Evolutionary conservation across 2,329 filamentous ascomycete genomes (phyloP), one percentile per base, ranked within the genome.

Genomic region (Akanthomyces lecanii): DNA sequence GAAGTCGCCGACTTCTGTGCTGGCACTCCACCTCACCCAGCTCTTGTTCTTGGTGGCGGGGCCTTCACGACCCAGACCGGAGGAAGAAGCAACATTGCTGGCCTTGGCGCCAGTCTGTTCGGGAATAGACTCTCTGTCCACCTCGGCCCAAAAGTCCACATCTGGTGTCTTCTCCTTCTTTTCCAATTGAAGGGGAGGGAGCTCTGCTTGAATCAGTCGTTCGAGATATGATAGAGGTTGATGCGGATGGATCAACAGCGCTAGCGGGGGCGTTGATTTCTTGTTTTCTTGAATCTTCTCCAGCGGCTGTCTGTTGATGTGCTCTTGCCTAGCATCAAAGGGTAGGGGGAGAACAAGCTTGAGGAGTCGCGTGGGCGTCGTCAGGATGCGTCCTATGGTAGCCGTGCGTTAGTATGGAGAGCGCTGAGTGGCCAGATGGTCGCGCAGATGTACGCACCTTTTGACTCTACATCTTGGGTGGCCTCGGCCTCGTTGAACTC

Each of bases 181-280:
- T 10, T 88, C 85, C 54, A 86, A 83, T 1, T 83, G 79, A 1
- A 94, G 79, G 0, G 85, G 85, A 0, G 91, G 90, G 0, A 97
- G 80, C 74, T 97, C 93, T 60, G 91, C 89, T 71, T 97, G 93
- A 53, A 97, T 93, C 3, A 97, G 79, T 10, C 91, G 86, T 73
- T 96, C 91, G 48, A 97, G 86, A 73, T 97, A 96, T 10, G 91
- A 96, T 3, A 97, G 82, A 0, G 93, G 93, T 71, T 97, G 93
- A 66, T 96, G 91, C 0, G 93, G 92, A 69, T 97, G 93, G 0
- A 97, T 83, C 2, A 97, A 85, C 0, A 97, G 82, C 0, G 92
- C 92, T 14, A 97, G 80, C 0, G 92, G 92, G 68, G 96, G 90
- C n/a, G 94, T 86, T 0, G 62, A 66, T 21, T 71, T 75, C 2